These are phyloP conservation scores for Bremia lactucae DNA, from an alignment of 352 stramenopile species.

Conservation along the genomic window DNA sequence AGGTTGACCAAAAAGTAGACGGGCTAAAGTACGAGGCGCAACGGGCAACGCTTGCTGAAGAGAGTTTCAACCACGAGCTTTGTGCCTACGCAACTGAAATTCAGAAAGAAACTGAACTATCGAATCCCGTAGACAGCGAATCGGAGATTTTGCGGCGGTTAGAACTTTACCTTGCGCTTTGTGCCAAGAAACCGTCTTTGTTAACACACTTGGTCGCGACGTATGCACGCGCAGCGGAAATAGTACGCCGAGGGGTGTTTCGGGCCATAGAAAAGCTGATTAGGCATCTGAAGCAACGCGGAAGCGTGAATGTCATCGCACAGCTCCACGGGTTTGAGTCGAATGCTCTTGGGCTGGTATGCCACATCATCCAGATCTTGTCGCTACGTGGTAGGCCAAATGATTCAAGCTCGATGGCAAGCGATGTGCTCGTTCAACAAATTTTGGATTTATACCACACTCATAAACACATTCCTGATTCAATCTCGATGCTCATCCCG, in stretches of 20 bases:
- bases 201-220: constrained; percentile 44
- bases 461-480: constrained; percentile 46
- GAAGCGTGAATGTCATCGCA: constrained; percentile 43
- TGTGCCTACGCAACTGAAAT: constrained; percentile 30
- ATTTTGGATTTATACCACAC: constrained; percentile 52
- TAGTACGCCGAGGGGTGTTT: constrained; percentile 62
- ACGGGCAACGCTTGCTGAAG: constrained; percentile 16
- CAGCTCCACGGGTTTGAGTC: constrained; percentile 57
- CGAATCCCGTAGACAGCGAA: constrained; percentile 31
- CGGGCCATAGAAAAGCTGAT: constrained; percentile 78
- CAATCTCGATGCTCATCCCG: constrained; percentile 60
- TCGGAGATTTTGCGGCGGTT: constrained; percentile 53
- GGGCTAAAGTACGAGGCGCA: constrained; percentile 25
- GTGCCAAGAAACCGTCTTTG: constrained; percentile 63
- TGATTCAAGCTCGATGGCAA: constrained; percentile 22
- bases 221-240: constrained; percentile 47
- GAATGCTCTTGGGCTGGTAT: constrained; percentile 51
- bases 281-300: constrained; percentile 68
- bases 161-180: constrained; percentile 62
- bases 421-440: constrained; percentile 45
- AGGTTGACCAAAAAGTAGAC: constrained; percentile 1
- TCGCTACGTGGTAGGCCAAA: constrained; percentile 28
- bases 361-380: constrained; percentile 70
- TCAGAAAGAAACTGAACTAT: constrained; percentile 27
- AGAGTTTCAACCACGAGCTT: constrained; percentile 23